A percentile compares a stretch with the other conserved stretches of the same genome.
Evolutionary conservation across 2,329 filamentous ascomycete species (phyloP).

Genomic region (Oidium heveae): DNA sequence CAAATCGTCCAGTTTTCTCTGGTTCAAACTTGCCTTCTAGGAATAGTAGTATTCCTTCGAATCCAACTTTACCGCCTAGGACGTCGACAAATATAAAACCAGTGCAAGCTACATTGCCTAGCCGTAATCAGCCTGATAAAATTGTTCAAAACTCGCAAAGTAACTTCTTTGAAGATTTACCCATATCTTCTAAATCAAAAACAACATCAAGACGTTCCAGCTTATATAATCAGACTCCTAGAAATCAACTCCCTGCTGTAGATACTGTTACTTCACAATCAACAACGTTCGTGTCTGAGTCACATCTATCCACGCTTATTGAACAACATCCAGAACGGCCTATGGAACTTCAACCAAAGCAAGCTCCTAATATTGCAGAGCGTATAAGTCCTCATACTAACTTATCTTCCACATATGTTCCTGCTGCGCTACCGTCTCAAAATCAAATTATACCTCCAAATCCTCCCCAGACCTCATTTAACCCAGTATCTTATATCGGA

Average conservation of each 20-base stretch:
- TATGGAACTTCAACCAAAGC: constrained; percentile 2
- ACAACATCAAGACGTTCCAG: constrained; percentile 26
- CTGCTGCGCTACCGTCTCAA: neutral
- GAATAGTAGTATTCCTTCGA: constrained; percentile 9
- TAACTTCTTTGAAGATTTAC: constrained; percentile 59
- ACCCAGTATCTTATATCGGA: constrained; percentile 16
- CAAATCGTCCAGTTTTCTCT: constrained; percentile 3
- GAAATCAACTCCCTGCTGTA: constrained; percentile 5
- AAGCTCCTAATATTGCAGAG: neutral
- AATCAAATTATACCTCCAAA: constrained; percentile 12
- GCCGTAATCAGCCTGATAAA: constrained; percentile 2
- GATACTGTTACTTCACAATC: constrained; percentile 2
- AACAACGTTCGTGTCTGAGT: constrained; percentile 2
- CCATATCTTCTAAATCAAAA: constrained; percentile 30
- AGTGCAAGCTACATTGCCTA: neutral
- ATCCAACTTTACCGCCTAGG: constrained; percentile 3
- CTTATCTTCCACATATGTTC: neutral
- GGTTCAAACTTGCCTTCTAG: constrained; percentile 5
- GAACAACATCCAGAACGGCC: constrained; percentile 5
- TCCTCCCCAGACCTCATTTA: constrained; percentile 13
- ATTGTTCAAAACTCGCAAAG: constrained; percentile 16
- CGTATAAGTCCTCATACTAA: neutral
- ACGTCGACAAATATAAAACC: constrained; percentile 1
- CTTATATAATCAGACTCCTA: constrained; percentile 7
- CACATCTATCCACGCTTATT: constrained; percentile 3